Evolutionary conservation across 345 rosid genomes (phyloP), one percentile per base, ranked within the genome.

Genomic region (Balakata baccata): DNA sequence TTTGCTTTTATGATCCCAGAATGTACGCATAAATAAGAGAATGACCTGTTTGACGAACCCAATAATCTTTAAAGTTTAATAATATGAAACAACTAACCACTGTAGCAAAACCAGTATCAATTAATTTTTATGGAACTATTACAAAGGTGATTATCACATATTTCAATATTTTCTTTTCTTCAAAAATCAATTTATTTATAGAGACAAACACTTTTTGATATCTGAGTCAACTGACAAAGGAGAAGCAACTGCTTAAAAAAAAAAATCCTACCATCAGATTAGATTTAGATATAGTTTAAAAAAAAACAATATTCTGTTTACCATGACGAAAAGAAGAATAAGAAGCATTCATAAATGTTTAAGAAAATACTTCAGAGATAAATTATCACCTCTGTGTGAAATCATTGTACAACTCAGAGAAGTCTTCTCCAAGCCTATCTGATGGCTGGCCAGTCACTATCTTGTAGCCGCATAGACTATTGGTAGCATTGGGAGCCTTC

Each of bases 381-480:
- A 72, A 68, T 20, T 8, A 50, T 5, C 79, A 86, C 98, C 98
- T 93, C 83, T 93, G 98, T 60, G 82, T 89, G 75, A 96, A 96
- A 74, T 96, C 97, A 79, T 90, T 93, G 81, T 83, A 82, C 43
- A 78, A 71, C 84, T 91, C 99, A 18, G 95, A 90, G 87, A 96
- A 96, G 81, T 92, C 95, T 85, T 94, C 98, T 69, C 98, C 98
- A 49, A 94, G 89, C 85, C 97, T 86, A 75, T 94, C 97, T 62
- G 98, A 94, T 73, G 98, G 98, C 81, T 94, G 97, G 41, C 98
- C 98, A 17, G 98, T 92, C 79, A 94, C 98, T 78, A 94, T 90
- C 81, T 92, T 91, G 85, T 93, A 96, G 69, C 98, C 99, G 68
- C 99, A 96, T 52, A 96, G 81, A 81, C 97, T 84, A 79, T 96